Evolutionary conservation across 257 asterid species (phyloP).

Genomic region (Agastache rugosa): DNA sequence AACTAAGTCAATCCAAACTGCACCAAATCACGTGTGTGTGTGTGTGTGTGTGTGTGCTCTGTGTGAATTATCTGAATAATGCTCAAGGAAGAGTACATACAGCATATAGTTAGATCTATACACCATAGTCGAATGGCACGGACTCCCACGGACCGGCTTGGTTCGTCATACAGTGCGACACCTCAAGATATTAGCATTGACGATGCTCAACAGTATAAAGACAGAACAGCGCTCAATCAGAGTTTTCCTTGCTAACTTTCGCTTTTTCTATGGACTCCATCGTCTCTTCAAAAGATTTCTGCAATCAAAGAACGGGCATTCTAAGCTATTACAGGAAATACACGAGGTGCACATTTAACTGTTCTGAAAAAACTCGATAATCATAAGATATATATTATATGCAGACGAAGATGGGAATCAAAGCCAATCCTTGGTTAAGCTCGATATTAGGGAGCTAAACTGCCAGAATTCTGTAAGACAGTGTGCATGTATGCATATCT

Average conservation of each 20-base stretch:
- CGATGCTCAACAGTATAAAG: background rate
- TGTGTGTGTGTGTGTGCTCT: background rate
- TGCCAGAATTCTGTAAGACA: too few relatives aligned
- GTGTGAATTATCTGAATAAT: constrained; percentile 2
- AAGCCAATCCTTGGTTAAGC: background rate
- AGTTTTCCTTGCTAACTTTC: constrained; percentile 54
- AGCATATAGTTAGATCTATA: background rate
- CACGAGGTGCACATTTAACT: background rate
- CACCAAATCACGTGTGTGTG: background rate
- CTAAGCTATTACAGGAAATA: background rate
- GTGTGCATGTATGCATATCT: too few relatives aligned
- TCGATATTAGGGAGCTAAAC: background rate
- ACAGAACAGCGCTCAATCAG: constrained; percentile 24
- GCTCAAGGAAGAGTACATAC: background rate
- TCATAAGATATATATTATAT: background rate
- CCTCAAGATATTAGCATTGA: background rate
- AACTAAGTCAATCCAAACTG: background rate
- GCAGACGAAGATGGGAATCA: background rate
- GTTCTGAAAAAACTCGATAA: too few relatives aligned
- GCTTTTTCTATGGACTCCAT: constrained; percentile 74
- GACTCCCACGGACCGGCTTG: constrained; percentile 3
- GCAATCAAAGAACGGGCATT: constrained; percentile 24
- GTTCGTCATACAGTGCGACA: background rate
- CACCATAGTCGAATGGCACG: background rate
- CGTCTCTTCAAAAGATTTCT: constrained; percentile 92